Percentiles rank a stretch among this genome's conserved stretches.
Evolutionary conservation across 2,329 filamentous ascomycete species (phyloP).

Genomic region (Fusarium sp.): DNA sequence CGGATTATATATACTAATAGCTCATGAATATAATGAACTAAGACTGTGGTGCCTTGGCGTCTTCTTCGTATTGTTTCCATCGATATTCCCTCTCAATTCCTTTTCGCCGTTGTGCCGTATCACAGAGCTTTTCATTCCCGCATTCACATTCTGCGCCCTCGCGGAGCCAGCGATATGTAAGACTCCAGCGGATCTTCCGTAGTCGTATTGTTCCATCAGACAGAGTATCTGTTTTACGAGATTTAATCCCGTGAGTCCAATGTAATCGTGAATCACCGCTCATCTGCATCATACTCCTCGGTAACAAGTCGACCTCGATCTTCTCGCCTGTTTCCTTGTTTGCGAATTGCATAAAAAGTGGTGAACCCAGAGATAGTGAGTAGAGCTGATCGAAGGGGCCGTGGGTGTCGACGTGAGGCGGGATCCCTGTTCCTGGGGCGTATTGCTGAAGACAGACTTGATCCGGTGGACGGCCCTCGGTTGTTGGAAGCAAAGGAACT

Average conservation of each 20-base stretch:
- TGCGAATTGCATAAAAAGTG: slow-evolving; percentile 58
- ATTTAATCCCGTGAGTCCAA: slow-evolving; percentile 66
- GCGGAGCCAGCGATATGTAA: slow-evolving; percentile 65
- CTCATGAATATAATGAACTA: slow-evolving; percentile 12
- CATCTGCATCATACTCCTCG: slow-evolving; percentile 63
- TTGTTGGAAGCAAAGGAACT: slow-evolving; percentile 56
- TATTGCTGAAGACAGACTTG: slow-evolving; percentile 71
- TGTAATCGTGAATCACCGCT: slow-evolving; percentile 60
- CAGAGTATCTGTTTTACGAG: slow-evolving; percentile 62
- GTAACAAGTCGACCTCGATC: slow-evolving; percentile 58
- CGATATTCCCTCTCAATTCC: slow-evolving; percentile 62
- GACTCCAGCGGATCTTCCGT: slow-evolving; percentile 61
- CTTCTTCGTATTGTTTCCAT: slow-evolving; percentile 54
- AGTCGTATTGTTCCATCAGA: slow-evolving; percentile 57
- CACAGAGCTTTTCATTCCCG: slow-evolving; percentile 60
- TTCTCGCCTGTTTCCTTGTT: slow-evolving; percentile 42
- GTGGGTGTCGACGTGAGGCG: slow-evolving; percentile 70
- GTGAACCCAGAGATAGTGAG: slow-evolving; percentile 55
- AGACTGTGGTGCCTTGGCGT: slow-evolving; percentile 7
- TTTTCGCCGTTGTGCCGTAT: slow-evolving; percentile 58
- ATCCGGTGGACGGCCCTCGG: slow-evolving; percentile 59
- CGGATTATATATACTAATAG: slow-evolving; percentile 1
- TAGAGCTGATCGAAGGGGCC: slow-evolving; percentile 58
- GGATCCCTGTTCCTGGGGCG: slow-evolving; percentile 68
- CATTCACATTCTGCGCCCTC: slow-evolving; percentile 60